A percentile compares a stretch with the other conserved stretches of the same genome.
Conservation (phyloP, 2,329 filamentous ascomycete genomes). For the Aspergillus costaricaensis region DNA sequence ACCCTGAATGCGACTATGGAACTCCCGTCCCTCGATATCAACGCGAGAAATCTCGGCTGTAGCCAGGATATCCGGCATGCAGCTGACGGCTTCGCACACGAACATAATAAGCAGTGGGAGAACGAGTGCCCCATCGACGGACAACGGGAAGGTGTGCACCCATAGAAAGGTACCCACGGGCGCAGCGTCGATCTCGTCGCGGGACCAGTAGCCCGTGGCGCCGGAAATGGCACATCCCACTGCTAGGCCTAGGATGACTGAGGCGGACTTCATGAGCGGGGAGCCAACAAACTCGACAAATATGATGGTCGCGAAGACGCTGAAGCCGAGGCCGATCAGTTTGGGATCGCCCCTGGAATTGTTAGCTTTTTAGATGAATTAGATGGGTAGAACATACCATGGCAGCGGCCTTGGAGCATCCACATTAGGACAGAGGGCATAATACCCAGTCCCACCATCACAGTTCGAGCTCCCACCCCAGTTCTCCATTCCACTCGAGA, state of each 20-base stretch:
- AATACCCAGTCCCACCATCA: constrained; percentile 63
- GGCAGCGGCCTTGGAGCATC: constrained; percentile 69
- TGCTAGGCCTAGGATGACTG: constrained; percentile 73
- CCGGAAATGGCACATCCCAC: constrained; percentile 77
- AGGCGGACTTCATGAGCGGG: constrained; percentile 80
- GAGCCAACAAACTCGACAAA: constrained; percentile 78
- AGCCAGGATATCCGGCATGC: constrained; percentile 71
- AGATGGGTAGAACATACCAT: constrained; percentile 51
- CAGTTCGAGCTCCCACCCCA: constrained; percentile 64
- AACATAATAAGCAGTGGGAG: constrained; percentile 57
- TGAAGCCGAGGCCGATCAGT: constrained; percentile 77
- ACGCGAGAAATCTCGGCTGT: constrained; percentile 64
- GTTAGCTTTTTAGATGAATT: not conserved
- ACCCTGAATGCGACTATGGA: constrained; percentile 67
- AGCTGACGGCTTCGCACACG: constrained; percentile 66
- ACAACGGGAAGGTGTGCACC: constrained; percentile 65
- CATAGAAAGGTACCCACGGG: constrained; percentile 66
- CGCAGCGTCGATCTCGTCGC: constrained; percentile 70
- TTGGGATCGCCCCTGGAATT: constrained; percentile 63
- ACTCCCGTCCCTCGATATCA: constrained; percentile 62
- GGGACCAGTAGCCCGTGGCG: constrained; percentile 76
- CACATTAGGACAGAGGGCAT: constrained; percentile 66
- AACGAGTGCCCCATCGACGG: constrained; percentile 63
- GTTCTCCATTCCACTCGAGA: constrained; percentile 70
- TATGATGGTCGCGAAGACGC: constrained; percentile 77